These are phyloP conservation scores for Dactylellina cionopaga DNA, from an alignment of 2,329 filamentous ascomycete species.

Conservation along the genomic window DNA sequence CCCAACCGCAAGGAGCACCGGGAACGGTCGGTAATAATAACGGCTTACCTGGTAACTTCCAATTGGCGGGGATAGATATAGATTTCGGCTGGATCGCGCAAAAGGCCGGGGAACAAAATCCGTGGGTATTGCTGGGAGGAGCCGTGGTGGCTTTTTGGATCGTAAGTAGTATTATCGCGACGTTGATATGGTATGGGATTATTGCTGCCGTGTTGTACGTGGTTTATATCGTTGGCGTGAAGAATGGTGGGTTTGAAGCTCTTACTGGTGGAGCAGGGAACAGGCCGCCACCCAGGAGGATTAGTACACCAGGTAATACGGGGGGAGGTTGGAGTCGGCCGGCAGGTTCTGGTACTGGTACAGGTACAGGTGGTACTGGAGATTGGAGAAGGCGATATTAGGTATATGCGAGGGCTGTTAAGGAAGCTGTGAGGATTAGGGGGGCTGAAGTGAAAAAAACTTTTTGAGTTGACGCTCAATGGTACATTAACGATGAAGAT, in stretches of 20 bases:
- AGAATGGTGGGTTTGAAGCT: conserved; percentile 43
- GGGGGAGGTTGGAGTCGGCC: conserved; percentile 16
- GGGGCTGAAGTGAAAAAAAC: neutral
- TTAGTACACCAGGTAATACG: conserved; percentile 16
- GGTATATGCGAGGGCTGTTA: conserved; percentile 6
- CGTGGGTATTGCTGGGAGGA: conserved; percentile 42
- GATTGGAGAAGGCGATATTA: conserved; percentile 42
- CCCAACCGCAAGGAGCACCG: neutral
- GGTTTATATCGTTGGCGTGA: conserved; percentile 46
- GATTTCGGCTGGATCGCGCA: conserved; percentile 44
- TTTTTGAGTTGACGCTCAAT: too few relatives aligned
- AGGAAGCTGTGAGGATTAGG: neutral
- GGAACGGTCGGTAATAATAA: neutral
- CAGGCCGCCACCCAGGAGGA: conserved; percentile 21
- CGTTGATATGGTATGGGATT: conserved; percentile 44
- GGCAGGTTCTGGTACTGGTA: conserved; percentile 10
- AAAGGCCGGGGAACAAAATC: conserved; percentile 45
- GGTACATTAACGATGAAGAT: too few relatives aligned
- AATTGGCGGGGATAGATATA: conserved; percentile 43
- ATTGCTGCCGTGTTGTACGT: conserved; percentile 43
- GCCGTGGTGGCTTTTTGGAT: conserved; percentile 41
- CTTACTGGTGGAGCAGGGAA: conserved; percentile 2
- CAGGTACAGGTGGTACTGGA: neutral
- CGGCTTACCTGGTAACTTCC: conserved; percentile 27
- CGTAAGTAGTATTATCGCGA: conserved; percentile 47